Evolutionary conservation across 179 eudicot species (phyloP).

Genomic region (Nepenthes alata): DNA sequence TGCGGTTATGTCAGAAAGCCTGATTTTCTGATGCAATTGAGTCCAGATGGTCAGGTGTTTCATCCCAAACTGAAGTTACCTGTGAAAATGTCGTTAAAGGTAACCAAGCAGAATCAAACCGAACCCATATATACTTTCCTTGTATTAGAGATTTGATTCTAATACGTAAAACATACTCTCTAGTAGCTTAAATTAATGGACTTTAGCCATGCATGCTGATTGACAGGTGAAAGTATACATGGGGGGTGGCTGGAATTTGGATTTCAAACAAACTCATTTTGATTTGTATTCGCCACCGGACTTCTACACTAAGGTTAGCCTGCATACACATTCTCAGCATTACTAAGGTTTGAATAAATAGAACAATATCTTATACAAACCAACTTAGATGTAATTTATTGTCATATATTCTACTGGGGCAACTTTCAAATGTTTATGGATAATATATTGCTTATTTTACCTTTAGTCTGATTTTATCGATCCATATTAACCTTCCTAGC

Average conservation of each 20-base stretch:
- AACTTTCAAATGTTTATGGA: too few species aligned
- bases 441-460: too few species aligned
- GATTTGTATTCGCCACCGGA: slow-evolving; percentile 81
- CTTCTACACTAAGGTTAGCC: slow-evolving; percentile 62
- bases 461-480: too few species aligned
- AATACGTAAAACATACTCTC: too few species aligned
- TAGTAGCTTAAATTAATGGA: too few species aligned
- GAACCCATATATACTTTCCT: background rate
- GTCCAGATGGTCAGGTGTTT: slow-evolving; percentile 32
- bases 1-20: slow-evolving; percentile 90
- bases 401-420: too few species aligned
- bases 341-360: too few species aligned
- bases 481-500: too few species aligned
- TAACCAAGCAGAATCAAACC: slow-evolving; percentile 7
- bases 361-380: too few species aligned
- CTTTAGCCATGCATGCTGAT: background rate
- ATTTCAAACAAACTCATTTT: slow-evolving; percentile 77
- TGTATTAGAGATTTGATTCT: too few species aligned
- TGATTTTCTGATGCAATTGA: slow-evolving; percentile 32
- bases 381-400: too few species aligned
- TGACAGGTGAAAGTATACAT: slow-evolving; percentile 69
- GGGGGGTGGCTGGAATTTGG: slow-evolving; percentile 93
- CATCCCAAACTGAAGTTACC: slow-evolving; percentile 48
- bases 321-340: background rate
- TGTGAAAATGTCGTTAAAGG: slow-evolving; percentile 62